phyloP scores from a whole-genome alignment of 345 rosid genomes.

The Hirschfeldia incana region DNA sequence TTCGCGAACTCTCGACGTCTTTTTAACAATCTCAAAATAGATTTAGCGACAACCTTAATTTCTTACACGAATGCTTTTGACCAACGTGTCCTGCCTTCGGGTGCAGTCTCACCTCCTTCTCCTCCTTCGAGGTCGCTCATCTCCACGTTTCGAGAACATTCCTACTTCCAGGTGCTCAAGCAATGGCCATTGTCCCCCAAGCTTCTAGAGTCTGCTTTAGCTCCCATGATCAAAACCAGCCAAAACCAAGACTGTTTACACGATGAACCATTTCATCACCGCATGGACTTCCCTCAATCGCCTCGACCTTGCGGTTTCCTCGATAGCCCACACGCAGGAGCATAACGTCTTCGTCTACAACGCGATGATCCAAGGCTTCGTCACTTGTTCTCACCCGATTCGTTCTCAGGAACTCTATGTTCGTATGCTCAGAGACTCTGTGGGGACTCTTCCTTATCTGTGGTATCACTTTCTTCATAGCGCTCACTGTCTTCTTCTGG shows the following conservation, averaged over 20 bases:
- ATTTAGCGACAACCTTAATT: background rate
- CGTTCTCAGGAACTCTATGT: constrained; percentile 46
- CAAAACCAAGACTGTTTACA: constrained; percentile 57
- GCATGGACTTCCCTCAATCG: constrained; percentile 43
- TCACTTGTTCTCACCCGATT: constrained; percentile 39
- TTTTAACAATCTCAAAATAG: background rate
- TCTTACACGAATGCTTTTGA: constrained; percentile 16
- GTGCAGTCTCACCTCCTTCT: background rate
- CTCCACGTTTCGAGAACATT: background rate
- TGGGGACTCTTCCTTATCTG: constrained; percentile 87
- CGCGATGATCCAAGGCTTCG: constrained; percentile 59
- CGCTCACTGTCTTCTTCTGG: constrained; percentile 60
- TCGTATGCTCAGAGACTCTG: background rate
- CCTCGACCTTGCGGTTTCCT: constrained; percentile 47
- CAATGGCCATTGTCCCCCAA: constrained; percentile 31
- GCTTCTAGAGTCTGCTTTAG: constrained; percentile 52
- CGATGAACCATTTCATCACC: constrained; percentile 64
- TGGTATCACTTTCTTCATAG: constrained; percentile 63
- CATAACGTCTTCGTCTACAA: constrained; percentile 75
- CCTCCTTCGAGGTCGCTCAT: constrained; percentile 22
- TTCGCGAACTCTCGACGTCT: background rate
- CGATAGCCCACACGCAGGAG: constrained; percentile 48
- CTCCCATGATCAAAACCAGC: constrained; percentile 58
- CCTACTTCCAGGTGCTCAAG: constrained; percentile 25
- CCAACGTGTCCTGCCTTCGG: background rate